Conservation (phyloP, 2,329 filamentous ascomycete genomes). For the Ciborinia camelliae region DNA sequence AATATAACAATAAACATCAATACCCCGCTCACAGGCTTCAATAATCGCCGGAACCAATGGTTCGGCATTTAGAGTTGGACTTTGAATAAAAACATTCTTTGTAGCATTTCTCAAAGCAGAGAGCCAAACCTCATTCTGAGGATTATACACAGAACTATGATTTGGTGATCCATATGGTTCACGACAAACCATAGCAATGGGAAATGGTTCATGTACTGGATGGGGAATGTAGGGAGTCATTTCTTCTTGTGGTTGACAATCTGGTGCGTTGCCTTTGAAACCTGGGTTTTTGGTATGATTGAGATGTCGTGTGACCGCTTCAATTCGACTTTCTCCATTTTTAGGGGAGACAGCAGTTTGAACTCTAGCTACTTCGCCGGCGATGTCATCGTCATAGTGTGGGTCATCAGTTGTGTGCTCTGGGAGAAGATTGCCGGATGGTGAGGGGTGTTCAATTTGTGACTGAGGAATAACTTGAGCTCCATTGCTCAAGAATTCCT, state of each 20-base stretch:
- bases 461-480: slow-evolving; percentile 25
- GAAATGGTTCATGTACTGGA: slow-evolving; percentile 52
- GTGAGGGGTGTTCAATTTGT: slow-evolving; percentile 29
- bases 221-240: slow-evolving; percentile 66
- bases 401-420: slow-evolving; percentile 58
- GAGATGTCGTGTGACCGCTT: slow-evolving; percentile 62
- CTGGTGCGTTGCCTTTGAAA: slow-evolving; percentile 52
- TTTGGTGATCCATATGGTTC: slow-evolving; percentile 63
- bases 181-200: slow-evolving; percentile 69
- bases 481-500: slow-evolving; percentile 33
- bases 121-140: slow-evolving; percentile 74
- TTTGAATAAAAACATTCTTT: slow-evolving; percentile 69
- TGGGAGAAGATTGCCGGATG: slow-evolving; percentile 39
- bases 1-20: slow-evolving; percentile 67
- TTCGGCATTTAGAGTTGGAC: slow-evolving; percentile 71
- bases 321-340: slow-evolving; percentile 49
- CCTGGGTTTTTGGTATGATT: slow-evolving; percentile 57
- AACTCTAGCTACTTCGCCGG: slow-evolving; percentile 58
- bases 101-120: slow-evolving; percentile 64
- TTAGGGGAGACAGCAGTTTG: slow-evolving; percentile 54
- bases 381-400: slow-evolving; percentile 61
- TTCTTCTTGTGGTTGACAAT: slow-evolving; percentile 48
- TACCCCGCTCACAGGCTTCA: slow-evolving; percentile 62
- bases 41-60: slow-evolving; percentile 61
- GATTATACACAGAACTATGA: slow-evolving; percentile 57